Base-by-base conservation (phyloP, 495 filamentous ascomycete species). In the Elasticomyces elasticus region DNA sequence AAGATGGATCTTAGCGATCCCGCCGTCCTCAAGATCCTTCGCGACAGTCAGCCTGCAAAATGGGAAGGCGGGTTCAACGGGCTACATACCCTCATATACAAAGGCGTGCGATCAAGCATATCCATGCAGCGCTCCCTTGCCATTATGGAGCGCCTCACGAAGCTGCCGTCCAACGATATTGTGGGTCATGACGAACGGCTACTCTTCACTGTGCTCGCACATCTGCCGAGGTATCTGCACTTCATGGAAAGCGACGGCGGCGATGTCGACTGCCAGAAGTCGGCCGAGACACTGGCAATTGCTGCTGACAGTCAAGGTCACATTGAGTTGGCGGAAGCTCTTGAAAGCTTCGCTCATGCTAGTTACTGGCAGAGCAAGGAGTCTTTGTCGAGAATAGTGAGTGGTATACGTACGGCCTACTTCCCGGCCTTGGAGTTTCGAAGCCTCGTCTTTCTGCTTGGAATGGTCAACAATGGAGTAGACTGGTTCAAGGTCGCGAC, bases 1-100 rank as follows among this genome's bases (percentile, higher is more conserved):
- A 90, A 90, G 58, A 73, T 97, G 37, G 84, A 97, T 66, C 78
- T 99, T 31, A 76, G 76, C 47, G 81, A 87, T 53, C 76, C 82
- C 0, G 73, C 67, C 38, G 79, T 88, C 9, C 78, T 90, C 23
- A 69, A 76, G 30, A 66, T 83, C 40, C 74, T 99, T 23, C 74
- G 84, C 55, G 85, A 90, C 24, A 82, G 81, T 40, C 84, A 84
- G 55, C 91, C 92, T 2, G 76, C 81, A 4, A 86, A 83, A 54
- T 97, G 92, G 94, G 87, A 96, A 58, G 88, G 89, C 13, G 70
- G 70, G 3, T 96, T 96, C 62, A 86, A 94, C 61, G 91, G 92
- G 6, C 71, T 97, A 37, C 86, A 94, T 53, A 77, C 83, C 19
- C 69, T 95, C 26, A 74, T 97, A 5, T 88, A 94, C 70, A 96